phyloP scores from a whole-genome alignment of 257 asterid species.

The Lycium ferocissimum region DNA sequence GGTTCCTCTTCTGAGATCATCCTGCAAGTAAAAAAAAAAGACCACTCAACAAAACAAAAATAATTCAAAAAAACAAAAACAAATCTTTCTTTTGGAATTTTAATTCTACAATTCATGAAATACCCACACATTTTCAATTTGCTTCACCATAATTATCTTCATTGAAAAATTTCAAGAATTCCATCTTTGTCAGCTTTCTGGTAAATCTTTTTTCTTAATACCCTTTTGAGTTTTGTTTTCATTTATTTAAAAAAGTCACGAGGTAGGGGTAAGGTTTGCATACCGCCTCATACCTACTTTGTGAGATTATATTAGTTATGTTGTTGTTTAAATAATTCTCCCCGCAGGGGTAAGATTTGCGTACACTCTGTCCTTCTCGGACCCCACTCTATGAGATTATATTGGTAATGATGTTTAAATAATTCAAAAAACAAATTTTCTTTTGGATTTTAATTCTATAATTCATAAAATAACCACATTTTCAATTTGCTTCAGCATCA shows the following conservation, averaged over 20 bases:
- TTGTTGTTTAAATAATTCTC: no score
- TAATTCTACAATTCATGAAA: constrained; percentile 13
- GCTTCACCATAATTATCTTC: not conserved
- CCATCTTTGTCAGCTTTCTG: not conserved
- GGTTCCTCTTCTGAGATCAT: constrained; percentile 89
- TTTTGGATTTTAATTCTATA: not conserved
- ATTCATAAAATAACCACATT: constrained; percentile 25
- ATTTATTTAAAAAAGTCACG: no score
- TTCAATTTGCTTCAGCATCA: not conserved
- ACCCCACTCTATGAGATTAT: no score
- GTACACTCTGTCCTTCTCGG: no score
- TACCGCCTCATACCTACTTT: no score
- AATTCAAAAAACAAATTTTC: not conserved
- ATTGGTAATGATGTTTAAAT: not conserved
- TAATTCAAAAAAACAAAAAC: not conserved
- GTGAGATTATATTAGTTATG: no score
- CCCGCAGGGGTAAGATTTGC: no score
- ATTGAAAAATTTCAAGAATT: not conserved
- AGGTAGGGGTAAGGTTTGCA: no score
- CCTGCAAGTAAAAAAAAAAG: constrained; percentile 44
- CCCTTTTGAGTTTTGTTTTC: not conserved
- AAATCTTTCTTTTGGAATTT: not conserved
- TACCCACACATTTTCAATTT: constrained; percentile 11
- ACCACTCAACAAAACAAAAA: constrained; percentile 58
- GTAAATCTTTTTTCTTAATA: not conserved